Evolutionary conservation across 495 filamentous ascomycete species (phyloP).

Genomic region (Immersiella caudata): DNA sequence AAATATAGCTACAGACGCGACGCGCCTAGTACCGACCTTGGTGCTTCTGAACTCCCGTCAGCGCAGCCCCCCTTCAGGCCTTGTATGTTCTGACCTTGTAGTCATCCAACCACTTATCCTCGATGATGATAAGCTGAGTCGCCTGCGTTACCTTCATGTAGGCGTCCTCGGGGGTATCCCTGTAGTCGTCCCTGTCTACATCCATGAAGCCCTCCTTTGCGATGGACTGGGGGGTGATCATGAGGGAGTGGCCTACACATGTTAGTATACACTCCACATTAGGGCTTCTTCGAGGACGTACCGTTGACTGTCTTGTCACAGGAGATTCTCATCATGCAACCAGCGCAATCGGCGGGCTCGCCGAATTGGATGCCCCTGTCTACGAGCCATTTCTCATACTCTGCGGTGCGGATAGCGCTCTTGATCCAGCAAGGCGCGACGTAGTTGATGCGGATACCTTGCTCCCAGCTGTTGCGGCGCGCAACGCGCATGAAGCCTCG

Average conservation of each 20-base stretch:
- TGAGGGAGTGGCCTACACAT: conserved; percentile 21
- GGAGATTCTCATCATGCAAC: conserved; percentile 40
- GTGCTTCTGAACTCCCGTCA: conserved; percentile 5
- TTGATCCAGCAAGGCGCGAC: conserved; percentile 42
- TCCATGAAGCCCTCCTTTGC: conserved; percentile 28
- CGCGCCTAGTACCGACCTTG: conserved; percentile 7
- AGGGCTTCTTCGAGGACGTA: background rate
- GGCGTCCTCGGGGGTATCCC: conserved; percentile 20
- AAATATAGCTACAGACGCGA: background rate
- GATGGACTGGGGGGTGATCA: conserved; percentile 21
- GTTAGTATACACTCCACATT: background rate
- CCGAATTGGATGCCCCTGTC: conserved; percentile 40
- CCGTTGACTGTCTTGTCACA: conserved; percentile 40
- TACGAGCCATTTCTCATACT: conserved; percentile 29
- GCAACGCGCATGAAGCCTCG: conserved; percentile 41
- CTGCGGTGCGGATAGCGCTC: conserved; percentile 28
- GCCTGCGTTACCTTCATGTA: conserved; percentile 21
- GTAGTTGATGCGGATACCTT: conserved; percentile 42
- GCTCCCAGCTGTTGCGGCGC: conserved; percentile 31
- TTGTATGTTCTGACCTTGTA: conserved; percentile 29
- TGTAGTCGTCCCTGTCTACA: conserved; percentile 24
- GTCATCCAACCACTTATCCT: conserved; percentile 28
- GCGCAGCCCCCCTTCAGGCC: conserved; percentile 5
- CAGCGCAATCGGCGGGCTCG: conserved; percentile 32
- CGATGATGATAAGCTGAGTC: conserved; percentile 23